Evolutionary conservation across 2,329 filamentous ascomycete species (phyloP).

Genomic region (Balansia obtecta): DNA sequence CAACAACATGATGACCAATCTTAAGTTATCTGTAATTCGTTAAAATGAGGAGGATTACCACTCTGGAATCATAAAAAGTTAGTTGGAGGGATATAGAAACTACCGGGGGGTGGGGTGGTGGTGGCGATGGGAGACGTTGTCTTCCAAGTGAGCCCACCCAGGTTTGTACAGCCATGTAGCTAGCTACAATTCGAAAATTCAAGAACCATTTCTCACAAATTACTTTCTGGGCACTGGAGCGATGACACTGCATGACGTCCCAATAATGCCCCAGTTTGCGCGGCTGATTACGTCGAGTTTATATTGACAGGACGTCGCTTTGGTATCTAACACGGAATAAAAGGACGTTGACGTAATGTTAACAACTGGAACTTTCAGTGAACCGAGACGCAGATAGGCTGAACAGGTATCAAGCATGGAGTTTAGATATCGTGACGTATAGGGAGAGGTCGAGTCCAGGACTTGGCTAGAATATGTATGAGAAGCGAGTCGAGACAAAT

Average conservation of each 20-base stretch:
- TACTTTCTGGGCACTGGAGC: not conserved
- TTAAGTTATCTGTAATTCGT: constrained; percentile 1
- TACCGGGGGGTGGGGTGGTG: no score
- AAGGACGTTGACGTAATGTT: no score
- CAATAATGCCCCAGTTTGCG: no score
- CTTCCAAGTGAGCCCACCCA: not conserved
- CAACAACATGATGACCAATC: constrained; percentile 13
- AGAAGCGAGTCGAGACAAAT: no score
- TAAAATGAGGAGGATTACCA: not conserved
- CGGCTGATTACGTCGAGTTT: no score
- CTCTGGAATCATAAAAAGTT: not conserved
- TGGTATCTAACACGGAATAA: no score
- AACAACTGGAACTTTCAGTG: no score
- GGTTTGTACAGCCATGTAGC: constrained; percentile 5
- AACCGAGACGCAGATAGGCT: no score
- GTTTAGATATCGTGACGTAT: not conserved
- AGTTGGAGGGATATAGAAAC: not conserved
- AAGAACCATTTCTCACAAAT: not conserved
- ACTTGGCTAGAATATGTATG: no score
- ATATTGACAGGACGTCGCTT: no score
- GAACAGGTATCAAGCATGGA: not conserved
- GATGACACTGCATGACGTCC: not conserved
- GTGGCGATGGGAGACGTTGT: not conserved
- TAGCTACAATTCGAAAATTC: constrained; percentile 4
- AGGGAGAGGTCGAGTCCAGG: no score